Evolutionary conservation across 306 rosid genomes (phyloP).

Genomic region (Malus sieversii): DNA sequence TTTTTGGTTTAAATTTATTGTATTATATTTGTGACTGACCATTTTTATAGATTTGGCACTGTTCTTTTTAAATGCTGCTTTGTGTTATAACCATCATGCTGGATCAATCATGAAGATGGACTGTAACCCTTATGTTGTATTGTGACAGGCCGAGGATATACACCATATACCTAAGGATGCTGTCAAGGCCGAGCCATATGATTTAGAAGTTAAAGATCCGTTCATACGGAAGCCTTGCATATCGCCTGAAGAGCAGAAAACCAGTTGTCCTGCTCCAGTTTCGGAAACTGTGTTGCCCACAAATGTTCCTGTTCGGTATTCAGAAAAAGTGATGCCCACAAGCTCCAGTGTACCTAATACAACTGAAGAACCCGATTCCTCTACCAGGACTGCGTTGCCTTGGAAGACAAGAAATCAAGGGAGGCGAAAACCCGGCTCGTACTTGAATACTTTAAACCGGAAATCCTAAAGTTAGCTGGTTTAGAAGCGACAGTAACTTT

Average conservation of each 20-base stretch:
- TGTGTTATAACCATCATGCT: background rate
- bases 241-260: constrained; percentile 31
- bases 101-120: background rate
- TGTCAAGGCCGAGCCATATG: constrained; percentile 39
- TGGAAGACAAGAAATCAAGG: constrained; percentile 37
- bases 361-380: constrained; percentile 13
- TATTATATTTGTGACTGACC: background rate
- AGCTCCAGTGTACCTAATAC: constrained; percentile 18
- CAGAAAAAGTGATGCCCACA: constrained; percentile 26
- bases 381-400: constrained; percentile 29
- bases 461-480: constrained; percentile 1
- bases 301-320: constrained; percentile 17
- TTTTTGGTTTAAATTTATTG: background rate
- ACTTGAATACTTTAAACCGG: constrained; percentile 16
- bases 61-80: background rate
- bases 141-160: constrained; percentile 24
- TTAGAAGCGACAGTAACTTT: background rate
- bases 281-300: constrained; percentile 28
- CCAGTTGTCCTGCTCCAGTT: constrained; percentile 13
- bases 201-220: constrained; percentile 31
- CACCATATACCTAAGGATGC: constrained; percentile 22
- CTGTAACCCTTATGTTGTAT: background rate
- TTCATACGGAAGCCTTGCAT: constrained; percentile 24
- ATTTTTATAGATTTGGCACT: background rate
- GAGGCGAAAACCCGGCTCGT: constrained; percentile 30